phyloP scores from a whole-genome alignment of 169 alveolate genomes.

The Plasmodium billcollinsi region DNA sequence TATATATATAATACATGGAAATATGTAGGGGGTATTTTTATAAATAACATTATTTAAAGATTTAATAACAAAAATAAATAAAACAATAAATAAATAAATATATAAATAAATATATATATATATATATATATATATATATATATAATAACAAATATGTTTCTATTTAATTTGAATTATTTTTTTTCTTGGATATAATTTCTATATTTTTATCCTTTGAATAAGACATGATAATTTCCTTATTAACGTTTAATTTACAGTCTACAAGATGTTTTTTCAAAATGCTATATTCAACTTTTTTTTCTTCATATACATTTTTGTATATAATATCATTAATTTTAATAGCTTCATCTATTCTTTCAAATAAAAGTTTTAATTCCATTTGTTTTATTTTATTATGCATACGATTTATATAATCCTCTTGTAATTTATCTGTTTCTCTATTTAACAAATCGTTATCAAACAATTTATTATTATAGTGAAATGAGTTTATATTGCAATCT shows the following conservation, averaged over 20 bases:
- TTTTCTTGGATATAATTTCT: constrained; percentile 27
- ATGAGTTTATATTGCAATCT: neutral
- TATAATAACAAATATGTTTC: too few relatives aligned
- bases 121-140: too few relatives aligned
- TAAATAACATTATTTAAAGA: too few relatives aligned
- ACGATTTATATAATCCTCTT: constrained; percentile 53
- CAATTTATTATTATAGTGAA: neutral
- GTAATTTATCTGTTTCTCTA: constrained; percentile 37
- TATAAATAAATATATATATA: too few relatives aligned
- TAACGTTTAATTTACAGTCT: constrained; percentile 56
- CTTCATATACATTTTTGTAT: constrained; percentile 13
- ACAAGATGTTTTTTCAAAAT: constrained; percentile 30
- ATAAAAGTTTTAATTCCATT: constrained; percentile 37
- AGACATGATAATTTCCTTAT: constrained; percentile 23
- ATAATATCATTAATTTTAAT: constrained; percentile 38
- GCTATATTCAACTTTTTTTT: constrained; percentile 41
- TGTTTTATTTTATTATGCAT: constrained; percentile 46
- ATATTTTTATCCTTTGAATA: constrained; percentile 41
- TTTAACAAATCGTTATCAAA: neutral
- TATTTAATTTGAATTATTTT: neutral
- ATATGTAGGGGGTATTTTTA: too few relatives aligned
- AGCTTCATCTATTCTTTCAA: constrained; percentile 73
- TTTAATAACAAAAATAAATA: too few relatives aligned
- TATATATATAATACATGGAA: too few relatives aligned
- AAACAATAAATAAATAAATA: too few relatives aligned